Base-by-base conservation (phyloP, 1,284 basidiomycete genomes). In the Uromyces viciae-fabae region DNA sequence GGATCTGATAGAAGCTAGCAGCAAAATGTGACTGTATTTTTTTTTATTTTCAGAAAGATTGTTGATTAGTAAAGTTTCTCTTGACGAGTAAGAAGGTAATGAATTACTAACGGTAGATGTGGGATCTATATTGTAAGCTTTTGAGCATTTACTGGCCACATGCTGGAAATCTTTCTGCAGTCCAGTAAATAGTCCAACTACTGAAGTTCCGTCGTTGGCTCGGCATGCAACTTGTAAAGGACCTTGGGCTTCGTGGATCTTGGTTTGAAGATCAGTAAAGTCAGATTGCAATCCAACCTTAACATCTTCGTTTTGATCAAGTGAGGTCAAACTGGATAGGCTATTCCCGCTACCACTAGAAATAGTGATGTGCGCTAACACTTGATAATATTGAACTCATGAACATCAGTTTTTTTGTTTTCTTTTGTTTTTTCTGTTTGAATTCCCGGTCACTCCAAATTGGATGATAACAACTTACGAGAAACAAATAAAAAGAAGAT, bases 71-170 rank as follows among this genome's bases (percentile, higher is more conserved):
- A 1, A 25, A 43, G 5, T 31, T 38, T 28, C 43, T 33, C 42
- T 25, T 3, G 1, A 68, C 40, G 40, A 68, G 17, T 25, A 49
- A 49, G 11, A 36, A n/a, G 64, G 14, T 42, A 25, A n/a, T 7
- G 28, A 4, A 33, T 31, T 9, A n/a, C 64, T 68, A 9, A 71
- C 68, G 42, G 68, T 22, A 36, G 68, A 71, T 11, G 8, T 15
- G 25, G 28, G 46, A 43, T 71, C 14, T 43, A 25, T 40, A 36
- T 71, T 71, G 68, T 71, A 71, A 3, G 68, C 52, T 46, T 71
- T 46, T 46, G 68, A 71, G 68, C 68, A 71, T 31, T 31, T 71
- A 33, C 46, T 71, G 15, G 68, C 68, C 25, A 71, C 31, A 31
- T 28, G 31, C 46, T 71, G 68, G 28, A 71, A 52, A 31, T 40